Percentiles rank a stretch among this genome's conserved stretches.
These are phyloP conservation scores for Eucalyptus grandis DNA, from an alignment of 345 rosid species.

Conservation along the genomic window DNA sequence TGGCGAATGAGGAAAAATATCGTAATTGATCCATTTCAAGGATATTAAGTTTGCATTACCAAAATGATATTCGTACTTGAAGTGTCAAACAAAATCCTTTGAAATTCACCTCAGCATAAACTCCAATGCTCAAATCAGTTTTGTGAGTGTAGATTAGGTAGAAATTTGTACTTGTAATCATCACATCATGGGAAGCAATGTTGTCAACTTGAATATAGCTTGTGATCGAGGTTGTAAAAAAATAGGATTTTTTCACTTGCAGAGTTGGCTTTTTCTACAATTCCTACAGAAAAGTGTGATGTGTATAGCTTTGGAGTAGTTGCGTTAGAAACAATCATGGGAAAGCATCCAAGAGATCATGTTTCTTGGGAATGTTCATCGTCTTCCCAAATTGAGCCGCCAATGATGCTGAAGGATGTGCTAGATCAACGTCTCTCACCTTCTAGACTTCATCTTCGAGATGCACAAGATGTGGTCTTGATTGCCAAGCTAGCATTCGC, in stretches of 20 bases:
- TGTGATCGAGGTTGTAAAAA: accelerated
- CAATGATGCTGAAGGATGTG: not conserved
- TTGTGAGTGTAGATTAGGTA: not conserved
- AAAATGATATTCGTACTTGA: not conserved
- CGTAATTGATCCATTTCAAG: not conserved
- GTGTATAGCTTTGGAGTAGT: not conserved
- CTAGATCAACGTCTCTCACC: too few relatives aligned
- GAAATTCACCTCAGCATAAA: not conserved
- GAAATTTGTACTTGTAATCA: not conserved
- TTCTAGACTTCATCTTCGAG: too few relatives aligned
- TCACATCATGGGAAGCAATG: not conserved
- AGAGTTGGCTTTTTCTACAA: not conserved
- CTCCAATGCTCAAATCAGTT: not conserved
- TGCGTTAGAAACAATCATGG: not conserved
- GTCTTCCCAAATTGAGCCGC: not conserved
- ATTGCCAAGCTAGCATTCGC: too few relatives aligned
- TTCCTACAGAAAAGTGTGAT: not conserved
- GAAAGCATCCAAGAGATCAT: not conserved
- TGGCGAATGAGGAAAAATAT: not conserved
- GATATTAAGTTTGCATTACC: not conserved
- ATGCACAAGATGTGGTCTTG: too few relatives aligned
- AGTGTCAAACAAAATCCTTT: not conserved
- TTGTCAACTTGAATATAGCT: not conserved
- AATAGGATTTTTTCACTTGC: not conserved
- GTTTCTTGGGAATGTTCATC: not conserved